Evolutionary conservation across 2,329 filamentous ascomycete species (phyloP), one percentile per base, ranked within the genome.

Genomic region (Botrytis cinerea): DNA sequence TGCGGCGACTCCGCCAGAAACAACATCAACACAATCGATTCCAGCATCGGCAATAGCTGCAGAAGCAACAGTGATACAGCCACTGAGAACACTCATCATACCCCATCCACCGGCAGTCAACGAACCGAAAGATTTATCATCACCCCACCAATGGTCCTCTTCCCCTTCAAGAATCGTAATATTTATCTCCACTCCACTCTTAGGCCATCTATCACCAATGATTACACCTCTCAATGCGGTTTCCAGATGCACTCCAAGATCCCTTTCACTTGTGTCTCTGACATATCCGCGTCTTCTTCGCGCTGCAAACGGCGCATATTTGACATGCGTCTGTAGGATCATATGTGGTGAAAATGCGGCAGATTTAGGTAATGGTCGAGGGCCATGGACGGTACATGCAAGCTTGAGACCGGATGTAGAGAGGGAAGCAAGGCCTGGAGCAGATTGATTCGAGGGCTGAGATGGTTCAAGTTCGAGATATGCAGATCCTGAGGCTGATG

Each of bases 201-300:
- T 99, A n/a, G 96, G 96, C 93, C 95, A 99, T 73, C 95, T 87
- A 81, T 98, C 95, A 22, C 94, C 94, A 80, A 98, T 95, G 69
- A 98, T 90, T 12, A 94, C 93, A 1, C 95, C 95, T 48, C 94
- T 89, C 69, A 99, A 86, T 40, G 96, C 95, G 25, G 94, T 95
- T 82, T 98, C 95, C 4, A 99, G 85, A 81, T 98, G 95, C 18
- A 95, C 92, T 20, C 93, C 93, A 2, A 99, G 87, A 81, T 99
- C 96, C 69, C 95, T 89, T 84, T 99, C 96, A 75, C 88, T 91
- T 25, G 91, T 87, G 81, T 98, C 95, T 64, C 95, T 90, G 35
- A 97, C 85, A 81, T 98, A 97, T 20, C 95, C 94, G 81, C 93
- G 89, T 74, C 96, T 88, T 78, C 92, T 89, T 73, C 92, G 88